Base-by-base conservation (phyloP, 83 land plant species). In the Thuja plicata region DNA sequence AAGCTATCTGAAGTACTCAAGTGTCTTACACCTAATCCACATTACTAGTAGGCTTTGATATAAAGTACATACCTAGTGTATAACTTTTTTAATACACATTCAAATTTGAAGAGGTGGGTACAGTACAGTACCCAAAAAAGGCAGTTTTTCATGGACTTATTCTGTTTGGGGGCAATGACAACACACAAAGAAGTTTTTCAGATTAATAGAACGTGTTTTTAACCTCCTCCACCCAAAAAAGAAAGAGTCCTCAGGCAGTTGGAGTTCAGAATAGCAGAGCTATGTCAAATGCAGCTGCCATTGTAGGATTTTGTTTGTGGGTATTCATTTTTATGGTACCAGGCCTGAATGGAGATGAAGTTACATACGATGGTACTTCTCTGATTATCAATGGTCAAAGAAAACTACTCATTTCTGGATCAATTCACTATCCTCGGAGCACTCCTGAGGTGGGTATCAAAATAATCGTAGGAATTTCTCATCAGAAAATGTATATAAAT, bases 341-440 rank as follows among this genome's bases (percentile, higher is more conserved):
- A n/a, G 85, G 52, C 50, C 17, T 46, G 24, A 12, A 83, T 19
- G 71, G 40, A 32, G 82, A 13, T 17, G 46, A 41, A 43, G 81
- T 87, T 30, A 73, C 54, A 12, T 87, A 87, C 7, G 88, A 87
- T 43, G 88, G 88, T 5, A 87, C 81, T 70, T 87, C 88, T 87
- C 88, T 87, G 10, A 71, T 87, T 12, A 87, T 87, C 82, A 73
- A 87, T 74, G 81, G 88, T 6, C 46, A 71, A 46, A 74, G 88
- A 41, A 87, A 32, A 41, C 32, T 87, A 8, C 30, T 87, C 50
- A n/a, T 87, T 35, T 71, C 81, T 43, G 88, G 88, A 27, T 87
- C 88, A 27, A 87, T 87, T 46, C 88, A 87, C 34, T 87, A 87
- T 17, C 88, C 88, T 27, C 88, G 88, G 30, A 87, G 88, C 81